These are phyloP conservation scores for Globisporangium canariense DNA, from an alignment of 352 stramenopile genomes.

Conservation along the genomic window DNA sequence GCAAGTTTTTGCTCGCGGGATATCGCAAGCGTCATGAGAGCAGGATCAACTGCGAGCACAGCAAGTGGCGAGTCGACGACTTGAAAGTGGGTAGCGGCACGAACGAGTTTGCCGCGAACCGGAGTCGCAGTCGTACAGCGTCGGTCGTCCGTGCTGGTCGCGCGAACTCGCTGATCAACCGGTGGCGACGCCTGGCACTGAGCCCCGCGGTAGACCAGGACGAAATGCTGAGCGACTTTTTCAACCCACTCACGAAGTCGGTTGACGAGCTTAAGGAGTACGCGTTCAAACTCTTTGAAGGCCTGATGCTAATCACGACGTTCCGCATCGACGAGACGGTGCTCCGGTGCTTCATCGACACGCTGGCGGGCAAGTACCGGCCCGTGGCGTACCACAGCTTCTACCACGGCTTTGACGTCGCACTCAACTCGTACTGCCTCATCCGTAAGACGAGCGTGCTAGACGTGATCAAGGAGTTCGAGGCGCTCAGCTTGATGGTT, in stretches of 20 bases:
- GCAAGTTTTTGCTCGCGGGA: conserved; percentile 42
- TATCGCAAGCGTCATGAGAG: conserved; percentile 24
- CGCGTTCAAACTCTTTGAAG: conserved; percentile 60
- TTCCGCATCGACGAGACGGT: conserved; percentile 57
- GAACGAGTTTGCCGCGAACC: conserved; percentile 14
- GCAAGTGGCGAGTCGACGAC: conserved; percentile 7
- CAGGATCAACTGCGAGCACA: conserved; percentile 7
- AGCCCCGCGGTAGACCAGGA: conserved; percentile 28
- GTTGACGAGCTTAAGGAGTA: conserved; percentile 54
- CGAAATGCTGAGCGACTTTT: conserved; percentile 49
- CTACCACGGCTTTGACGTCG: conserved; percentile 83
- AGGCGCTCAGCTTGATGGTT: conserved; percentile 78
- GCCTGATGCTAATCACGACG: conserved; percentile 51
- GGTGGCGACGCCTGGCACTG: conserved; percentile 57
- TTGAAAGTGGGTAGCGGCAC: not conserved
- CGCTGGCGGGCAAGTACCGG: conserved; percentile 55
- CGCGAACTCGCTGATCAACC: conserved; percentile 54
- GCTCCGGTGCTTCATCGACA: conserved; percentile 52
- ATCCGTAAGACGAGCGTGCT: conserved; percentile 50
- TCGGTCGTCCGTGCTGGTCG: conserved; percentile 43
- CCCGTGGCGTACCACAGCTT: conserved; percentile 85
- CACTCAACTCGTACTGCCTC: conserved; percentile 58
- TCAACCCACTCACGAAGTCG: conserved; percentile 61
- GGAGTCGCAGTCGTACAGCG: conserved; percentile 31
- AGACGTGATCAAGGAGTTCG: conserved; percentile 66